phyloP scores from a whole-genome alignment of 1,139 yeast species.

The Geotrichum citri-aurantii region DNA sequence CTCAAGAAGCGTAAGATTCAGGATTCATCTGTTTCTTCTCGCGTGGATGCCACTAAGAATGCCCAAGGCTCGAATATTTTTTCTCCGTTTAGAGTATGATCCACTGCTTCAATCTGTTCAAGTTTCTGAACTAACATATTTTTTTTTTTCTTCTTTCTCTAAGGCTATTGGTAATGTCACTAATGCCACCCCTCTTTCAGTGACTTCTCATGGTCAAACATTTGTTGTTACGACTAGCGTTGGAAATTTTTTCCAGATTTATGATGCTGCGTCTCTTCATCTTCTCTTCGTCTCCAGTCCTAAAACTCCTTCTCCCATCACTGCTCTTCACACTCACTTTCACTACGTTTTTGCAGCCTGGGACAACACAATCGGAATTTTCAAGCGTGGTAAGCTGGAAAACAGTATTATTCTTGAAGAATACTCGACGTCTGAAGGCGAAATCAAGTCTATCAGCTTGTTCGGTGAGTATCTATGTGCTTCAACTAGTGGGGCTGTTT shows the following conservation, averaged over 20 bases:
- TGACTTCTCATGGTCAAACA: conserved; percentile 83
- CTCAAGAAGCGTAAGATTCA: conserved; percentile 23
- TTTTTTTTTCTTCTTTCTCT: not conserved
- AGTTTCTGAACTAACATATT: not conserved
- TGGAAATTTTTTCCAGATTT: conserved; percentile 85
- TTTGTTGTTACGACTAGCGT: conserved; percentile 86
- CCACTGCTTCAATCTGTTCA: conserved; percentile 16
- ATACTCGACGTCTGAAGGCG: conserved; percentile 23
- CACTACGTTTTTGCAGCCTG: conserved; percentile 80
- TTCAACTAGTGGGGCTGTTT: conserved; percentile 49
- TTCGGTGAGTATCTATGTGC: conserved; percentile 81
- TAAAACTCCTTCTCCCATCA: conserved; percentile 66
- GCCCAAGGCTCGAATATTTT: conserved; percentile 24
- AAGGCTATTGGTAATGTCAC: conserved; percentile 41
- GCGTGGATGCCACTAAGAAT: conserved; percentile 8
- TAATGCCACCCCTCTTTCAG: conserved; percentile 76
- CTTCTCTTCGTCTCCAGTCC: conserved; percentile 79
- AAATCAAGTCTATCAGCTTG: conserved; percentile 48
- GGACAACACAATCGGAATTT: conserved; percentile 67
- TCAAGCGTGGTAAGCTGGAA: conserved; percentile 74
- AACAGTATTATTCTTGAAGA: conserved; percentile 42
- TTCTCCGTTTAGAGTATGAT: conserved; percentile 47
- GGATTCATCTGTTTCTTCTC: conserved; percentile 2
- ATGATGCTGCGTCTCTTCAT: conserved; percentile 84
- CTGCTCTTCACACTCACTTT: conserved; percentile 70